A percentile compares a stretch with the other conserved stretches of the same genome.
phyloP scores from a whole-genome alignment of 1,284 basidiomycete species.

The Pterula multifida region DNA sequence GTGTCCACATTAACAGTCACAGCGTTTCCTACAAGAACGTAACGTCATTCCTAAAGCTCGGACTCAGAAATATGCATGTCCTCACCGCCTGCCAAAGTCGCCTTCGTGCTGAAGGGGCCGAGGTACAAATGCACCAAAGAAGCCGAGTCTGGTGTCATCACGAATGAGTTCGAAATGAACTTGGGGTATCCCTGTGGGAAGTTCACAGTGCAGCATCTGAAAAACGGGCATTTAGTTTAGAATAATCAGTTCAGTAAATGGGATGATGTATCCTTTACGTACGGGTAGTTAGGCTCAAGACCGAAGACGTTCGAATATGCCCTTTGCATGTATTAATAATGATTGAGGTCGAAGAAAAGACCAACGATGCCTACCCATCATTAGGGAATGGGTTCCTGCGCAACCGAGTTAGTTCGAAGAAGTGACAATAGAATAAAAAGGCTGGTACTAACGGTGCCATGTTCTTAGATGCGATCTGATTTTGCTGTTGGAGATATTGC shows the following conservation, averaged over 20 bases:
- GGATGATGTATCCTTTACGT: too few species aligned
- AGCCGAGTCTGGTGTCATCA: conserved; percentile 33
- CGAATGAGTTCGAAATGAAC: conserved; percentile 46
- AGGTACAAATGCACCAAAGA: conserved; percentile 44
- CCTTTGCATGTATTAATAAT: too few species aligned
- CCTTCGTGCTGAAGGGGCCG: conserved; percentile 36
- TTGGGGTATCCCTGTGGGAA: conserved; percentile 53
- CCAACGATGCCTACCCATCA: conserved; percentile 26
- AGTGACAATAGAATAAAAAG: not conserved
- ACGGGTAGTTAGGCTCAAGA: conserved; percentile 36
- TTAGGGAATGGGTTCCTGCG: conserved; percentile 40
- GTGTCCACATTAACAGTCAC: conserved; percentile 39
- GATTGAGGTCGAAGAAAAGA: conserved; percentile 2
- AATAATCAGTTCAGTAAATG: too few species aligned
- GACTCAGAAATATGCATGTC: conserved; percentile 3
- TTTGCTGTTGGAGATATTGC: conserved; percentile 50
- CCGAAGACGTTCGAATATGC: conserved; percentile 48
- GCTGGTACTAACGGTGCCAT: conserved; percentile 35
- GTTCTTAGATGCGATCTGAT: conserved; percentile 44
- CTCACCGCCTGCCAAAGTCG: conserved; percentile 31
- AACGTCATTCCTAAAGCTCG: too few species aligned
- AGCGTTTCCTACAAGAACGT: conserved; percentile 22
- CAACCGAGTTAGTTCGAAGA: conserved; percentile 2
- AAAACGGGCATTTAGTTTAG: not conserved
- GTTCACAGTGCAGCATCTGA: conserved; percentile 48